These are phyloP conservation scores for Aspergillus aculeatus DNA, from an alignment of 2,329 filamentous ascomycete species.

Conservation along the genomic window DNA sequence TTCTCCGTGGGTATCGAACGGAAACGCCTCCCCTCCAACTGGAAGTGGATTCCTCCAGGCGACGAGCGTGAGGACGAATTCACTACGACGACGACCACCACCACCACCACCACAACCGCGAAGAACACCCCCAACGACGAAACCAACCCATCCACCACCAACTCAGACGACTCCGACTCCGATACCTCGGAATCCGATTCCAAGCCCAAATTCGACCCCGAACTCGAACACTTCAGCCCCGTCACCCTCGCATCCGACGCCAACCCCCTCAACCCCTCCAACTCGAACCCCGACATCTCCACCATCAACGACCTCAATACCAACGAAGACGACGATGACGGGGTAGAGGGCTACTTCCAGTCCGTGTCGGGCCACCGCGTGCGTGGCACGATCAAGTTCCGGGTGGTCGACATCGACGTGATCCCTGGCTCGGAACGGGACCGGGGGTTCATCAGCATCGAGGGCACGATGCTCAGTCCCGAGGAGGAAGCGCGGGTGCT, in stretches of 20 bases:
- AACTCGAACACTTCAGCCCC: conserved; percentile 39
- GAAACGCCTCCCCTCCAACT: conserved; percentile 69
- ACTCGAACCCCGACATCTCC: conserved; percentile 30
- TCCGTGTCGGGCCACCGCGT: conserved; percentile 69
- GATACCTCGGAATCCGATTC: conserved; percentile 4
- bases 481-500: conserved; percentile 64
- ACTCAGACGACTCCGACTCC: conserved; percentile 22
- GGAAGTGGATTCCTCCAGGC: conserved; percentile 73
- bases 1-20: conserved; percentile 88
- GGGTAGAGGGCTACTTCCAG: conserved; percentile 71
- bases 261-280: neutral
- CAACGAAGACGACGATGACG: conserved; percentile 50
- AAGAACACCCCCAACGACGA: conserved; percentile 11
- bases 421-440: conserved; percentile 67
- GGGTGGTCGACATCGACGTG: conserved; percentile 77
- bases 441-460: conserved; percentile 78
- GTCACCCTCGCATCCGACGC: neutral
- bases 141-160: conserved; percentile 10
- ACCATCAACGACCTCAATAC: conserved; percentile 26
- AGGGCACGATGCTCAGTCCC: conserved; percentile 77
- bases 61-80: conserved; percentile 29
- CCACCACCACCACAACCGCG: neutral
- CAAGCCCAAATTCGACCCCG: conserved; percentile 31
- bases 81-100: neutral
- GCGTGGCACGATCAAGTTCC: conserved; percentile 69